Conservation (phyloP, 192 early-diverging fungal species). For the Coemansia sp. region DNA sequence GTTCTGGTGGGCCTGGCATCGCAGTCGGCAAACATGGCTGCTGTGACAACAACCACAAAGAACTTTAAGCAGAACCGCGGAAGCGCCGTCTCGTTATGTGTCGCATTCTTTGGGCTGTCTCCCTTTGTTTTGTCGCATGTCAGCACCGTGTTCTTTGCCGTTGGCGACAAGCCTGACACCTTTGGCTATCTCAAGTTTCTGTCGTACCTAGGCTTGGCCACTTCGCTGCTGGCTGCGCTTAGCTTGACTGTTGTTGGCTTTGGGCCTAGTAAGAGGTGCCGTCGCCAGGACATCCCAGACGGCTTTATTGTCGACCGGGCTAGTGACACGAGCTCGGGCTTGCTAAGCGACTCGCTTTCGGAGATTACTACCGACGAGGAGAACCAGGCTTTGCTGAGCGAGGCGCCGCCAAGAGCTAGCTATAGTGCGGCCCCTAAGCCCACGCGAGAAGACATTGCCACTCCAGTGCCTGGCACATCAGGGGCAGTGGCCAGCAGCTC, state of each 20-base stretch:
- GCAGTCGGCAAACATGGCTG: slow-evolving; percentile 61
- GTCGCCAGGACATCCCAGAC: slow-evolving; percentile 24
- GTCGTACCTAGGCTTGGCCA: slow-evolving; percentile 31
- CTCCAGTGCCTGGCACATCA: background rate
- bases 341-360: slow-evolving; percentile 7
- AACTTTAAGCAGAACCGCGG: slow-evolving; percentile 60
- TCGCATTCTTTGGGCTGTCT: slow-evolving; percentile 64
- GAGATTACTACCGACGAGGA: slow-evolving; percentile 10
- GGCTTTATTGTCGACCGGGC: slow-evolving; percentile 40
- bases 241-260: slow-evolving; percentile 43
- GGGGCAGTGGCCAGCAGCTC: background rate
- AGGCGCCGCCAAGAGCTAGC: background rate
- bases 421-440: slow-evolving; percentile 13
- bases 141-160: slow-evolving; percentile 53
- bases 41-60: slow-evolving; percentile 60
- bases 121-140: slow-evolving; percentile 61
- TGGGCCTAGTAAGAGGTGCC: slow-evolving; percentile 35
- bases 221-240: slow-evolving; percentile 25
- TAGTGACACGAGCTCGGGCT: slow-evolving; percentile 23
- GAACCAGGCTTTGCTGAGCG: slow-evolving; percentile 18
- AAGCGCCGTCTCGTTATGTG: slow-evolving; percentile 58
- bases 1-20: slow-evolving; percentile 56
- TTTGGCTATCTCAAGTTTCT: slow-evolving; percentile 48
- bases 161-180: slow-evolving; percentile 34
- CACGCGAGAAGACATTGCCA: background rate